These are phyloP conservation scores for Plasmodium malariae DNA, from an alignment of 169 alveolate genomes.

Conservation along the genomic window DNA sequence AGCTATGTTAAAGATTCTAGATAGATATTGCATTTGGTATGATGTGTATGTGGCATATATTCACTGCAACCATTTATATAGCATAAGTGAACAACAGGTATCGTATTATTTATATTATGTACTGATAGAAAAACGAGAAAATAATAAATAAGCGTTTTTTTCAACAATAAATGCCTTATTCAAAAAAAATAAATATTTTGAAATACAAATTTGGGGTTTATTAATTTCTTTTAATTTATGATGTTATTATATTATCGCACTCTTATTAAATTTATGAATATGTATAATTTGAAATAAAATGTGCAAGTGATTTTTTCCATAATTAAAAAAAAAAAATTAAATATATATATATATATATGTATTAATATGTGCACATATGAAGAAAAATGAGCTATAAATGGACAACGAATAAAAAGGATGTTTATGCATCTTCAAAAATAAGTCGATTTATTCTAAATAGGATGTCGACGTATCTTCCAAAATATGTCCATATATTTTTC, in stretches of 20 bases:
- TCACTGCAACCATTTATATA: neutral
- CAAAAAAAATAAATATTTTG: neutral
- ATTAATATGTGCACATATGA: too few relatives aligned
- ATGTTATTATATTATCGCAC: neutral
- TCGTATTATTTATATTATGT: neutral
- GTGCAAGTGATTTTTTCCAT: neutral
- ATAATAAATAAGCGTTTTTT: neutral
- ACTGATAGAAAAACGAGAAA: neutral
- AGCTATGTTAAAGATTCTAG: neutral
- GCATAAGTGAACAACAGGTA: neutral
- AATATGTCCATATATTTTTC: neutral
- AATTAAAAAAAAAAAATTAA: too few relatives aligned
- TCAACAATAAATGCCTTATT: neutral
- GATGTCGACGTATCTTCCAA: slow-evolving; percentile 8
- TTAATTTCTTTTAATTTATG: neutral
- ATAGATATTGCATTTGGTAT: neutral
- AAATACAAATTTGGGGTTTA: neutral
- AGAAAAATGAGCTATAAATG: neutral
- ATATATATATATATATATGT: too few relatives aligned
- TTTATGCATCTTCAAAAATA: slow-evolving; percentile 5
- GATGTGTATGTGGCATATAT: neutral
- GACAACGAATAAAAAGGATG: neutral
- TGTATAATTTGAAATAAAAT: neutral
- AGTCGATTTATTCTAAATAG: slow-evolving; percentile 6
- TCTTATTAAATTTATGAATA: neutral